A percentile compares a stretch with the other conserved stretches of the same genome.
phyloP scores from a whole-genome alignment of 2,329 filamentous ascomycete species.

The Chalara sp. region DNA sequence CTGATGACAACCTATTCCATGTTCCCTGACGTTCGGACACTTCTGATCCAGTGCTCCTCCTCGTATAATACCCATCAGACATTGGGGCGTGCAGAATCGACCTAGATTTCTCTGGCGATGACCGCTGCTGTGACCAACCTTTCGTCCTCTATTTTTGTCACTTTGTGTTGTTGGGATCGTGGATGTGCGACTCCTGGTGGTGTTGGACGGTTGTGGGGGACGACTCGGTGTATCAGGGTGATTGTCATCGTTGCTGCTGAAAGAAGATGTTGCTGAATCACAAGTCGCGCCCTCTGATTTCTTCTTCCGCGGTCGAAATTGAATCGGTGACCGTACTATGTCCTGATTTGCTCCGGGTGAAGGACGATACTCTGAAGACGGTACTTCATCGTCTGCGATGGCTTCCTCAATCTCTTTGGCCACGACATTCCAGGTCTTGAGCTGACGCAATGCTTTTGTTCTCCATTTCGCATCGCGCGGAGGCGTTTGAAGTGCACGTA shows the following conservation, averaged over 20 bases:
- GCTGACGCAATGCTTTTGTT: not conserved
- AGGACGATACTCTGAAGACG: not conserved
- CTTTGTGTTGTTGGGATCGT: not conserved
- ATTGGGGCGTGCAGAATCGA: not conserved
- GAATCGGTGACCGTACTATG: not conserved
- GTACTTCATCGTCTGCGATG: not conserved
- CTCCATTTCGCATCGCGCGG: not conserved
- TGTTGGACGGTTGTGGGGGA: not conserved
- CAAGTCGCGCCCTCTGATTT: too few species aligned
- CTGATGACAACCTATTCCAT: not conserved
- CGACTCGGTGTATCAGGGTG: not conserved
- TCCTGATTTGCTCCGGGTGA: not conserved
- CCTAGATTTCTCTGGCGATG: not conserved
- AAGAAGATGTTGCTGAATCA: too few species aligned
- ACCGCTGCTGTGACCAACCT: not conserved
- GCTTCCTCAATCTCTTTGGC: not conserved
- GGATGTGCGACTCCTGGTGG: not conserved
- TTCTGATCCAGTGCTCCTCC: not conserved
- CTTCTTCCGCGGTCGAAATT: not conserved
- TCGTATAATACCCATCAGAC: not conserved
- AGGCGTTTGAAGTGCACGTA: not conserved
- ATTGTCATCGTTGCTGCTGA: constrained; percentile 1
- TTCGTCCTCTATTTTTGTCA: not conserved
- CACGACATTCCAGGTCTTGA: constrained; percentile 1
- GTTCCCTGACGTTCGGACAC: not conserved